These are phyloP conservation scores for Pichia deserticola DNA, from an alignment of 805 yeast species.

Conservation along the genomic window DNA sequence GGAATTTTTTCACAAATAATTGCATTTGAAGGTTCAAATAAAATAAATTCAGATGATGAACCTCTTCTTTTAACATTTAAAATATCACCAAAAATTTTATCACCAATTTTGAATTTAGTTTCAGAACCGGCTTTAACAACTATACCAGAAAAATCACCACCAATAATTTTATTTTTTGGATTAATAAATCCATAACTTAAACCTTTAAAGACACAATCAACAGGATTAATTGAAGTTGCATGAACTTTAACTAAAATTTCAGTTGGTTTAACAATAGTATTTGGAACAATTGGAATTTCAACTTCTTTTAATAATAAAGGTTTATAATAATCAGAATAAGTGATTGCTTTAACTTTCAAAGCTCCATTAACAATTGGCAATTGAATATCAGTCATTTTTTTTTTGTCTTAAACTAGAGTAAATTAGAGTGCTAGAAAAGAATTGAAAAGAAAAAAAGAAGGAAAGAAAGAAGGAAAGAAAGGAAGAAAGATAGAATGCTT, in stretches of 20 bases:
- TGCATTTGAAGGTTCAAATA: conserved; percentile 27
- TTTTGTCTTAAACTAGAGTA: neutral
- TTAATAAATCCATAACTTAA: conserved; percentile 8
- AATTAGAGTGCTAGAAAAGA: too few relatives aligned
- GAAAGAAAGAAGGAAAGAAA: too few relatives aligned
- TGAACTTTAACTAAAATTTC: conserved; percentile 15
- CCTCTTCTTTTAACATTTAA: conserved; percentile 23
- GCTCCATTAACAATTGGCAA: conserved; percentile 8
- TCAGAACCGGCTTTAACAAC: conserved; percentile 17
- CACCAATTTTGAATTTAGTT: conserved; percentile 15
- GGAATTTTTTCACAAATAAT: conserved; percentile 35
- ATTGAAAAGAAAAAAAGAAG: too few relatives aligned
- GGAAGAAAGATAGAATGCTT: too few relatives aligned
- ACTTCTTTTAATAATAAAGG: conserved; percentile 9
- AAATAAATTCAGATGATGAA: conserved; percentile 39
- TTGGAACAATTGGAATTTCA: conserved; percentile 5
- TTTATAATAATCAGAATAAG: conserved; percentile 9
- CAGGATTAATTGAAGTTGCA: conserved; percentile 19
- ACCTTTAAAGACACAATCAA: conserved; percentile 13
- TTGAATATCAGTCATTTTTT: neutral
- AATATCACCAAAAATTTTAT: conserved; percentile 16
- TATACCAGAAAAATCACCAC: conserved; percentile 22
- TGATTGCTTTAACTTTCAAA: conserved; percentile 12
- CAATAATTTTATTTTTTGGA: conserved; percentile 12
- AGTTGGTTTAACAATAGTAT: conserved; percentile 7